Evolutionary conservation across 352 stramenopile genomes (phyloP), one percentile per base, ranked within the genome.

Genomic region (Aphanomyces stellatus): DNA sequence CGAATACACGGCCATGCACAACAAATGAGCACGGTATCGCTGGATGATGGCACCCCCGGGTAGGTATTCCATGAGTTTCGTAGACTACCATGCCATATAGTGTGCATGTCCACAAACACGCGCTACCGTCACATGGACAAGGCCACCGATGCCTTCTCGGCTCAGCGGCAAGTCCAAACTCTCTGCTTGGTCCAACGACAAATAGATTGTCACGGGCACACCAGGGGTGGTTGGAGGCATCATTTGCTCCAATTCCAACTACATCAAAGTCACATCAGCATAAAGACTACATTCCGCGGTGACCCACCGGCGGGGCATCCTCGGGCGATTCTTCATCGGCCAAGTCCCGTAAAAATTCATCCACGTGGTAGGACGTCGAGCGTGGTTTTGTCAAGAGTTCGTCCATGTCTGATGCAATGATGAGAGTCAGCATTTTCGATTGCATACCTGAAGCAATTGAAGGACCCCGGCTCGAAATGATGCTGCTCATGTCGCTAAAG

Each of bases 271-370:
- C 7, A 64, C 2, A 40, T 5, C 17, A 22, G 10, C 5, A 24
- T 35, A 17, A 19, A 8, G 3, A 3, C 15, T n/a, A 43, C 13
- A 8, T 31, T 27, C 25, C 8, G 11, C 10, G 1, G 1, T 10
- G 65, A 59, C 17, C 17, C 56, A 42, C 41, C 11, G 27, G 24
- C 31, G 6, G 43, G n/a, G 40, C 74, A 66, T 69, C 80, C 77
- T 25, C 11, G 80, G 40, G 10, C 22, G 69, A 69, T 30, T 90
- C 76, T 68, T 91, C 78, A 53, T 88, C 83, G 57, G 88, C 80
- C 64, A 91, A 88, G 49, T 91, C 82, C 42, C 80, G 79, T 79
- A 89, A 88, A 33, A 90, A 90, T 57, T 90, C 81, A 66, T 75
- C 90, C 57, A 79, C 72, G 15, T 81, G 85, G 73, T 91, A 88